phyloP scores from a whole-genome alignment of 2,329 filamentous ascomycete species.

The Apiospora marii region DNA sequence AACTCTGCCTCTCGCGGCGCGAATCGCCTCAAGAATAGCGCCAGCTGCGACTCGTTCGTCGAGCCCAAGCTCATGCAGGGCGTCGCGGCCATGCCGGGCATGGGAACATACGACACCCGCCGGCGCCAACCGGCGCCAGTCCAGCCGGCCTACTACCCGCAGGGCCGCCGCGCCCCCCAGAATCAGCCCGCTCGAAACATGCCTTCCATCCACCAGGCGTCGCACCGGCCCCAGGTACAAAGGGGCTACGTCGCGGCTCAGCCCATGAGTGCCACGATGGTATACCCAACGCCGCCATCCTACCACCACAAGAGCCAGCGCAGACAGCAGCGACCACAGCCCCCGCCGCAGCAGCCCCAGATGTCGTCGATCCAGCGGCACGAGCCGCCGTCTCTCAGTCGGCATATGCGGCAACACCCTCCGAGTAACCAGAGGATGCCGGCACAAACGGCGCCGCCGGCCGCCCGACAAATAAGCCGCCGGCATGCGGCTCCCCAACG shows the following conservation, averaged over 20 bases:
- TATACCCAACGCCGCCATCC: neutral
- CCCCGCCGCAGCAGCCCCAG: neutral
- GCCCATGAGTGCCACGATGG: constrained; percentile 21
- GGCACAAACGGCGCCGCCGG: neutral
- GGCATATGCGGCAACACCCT: neutral
- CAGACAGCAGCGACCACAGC: neutral
- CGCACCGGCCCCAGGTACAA: neutral
- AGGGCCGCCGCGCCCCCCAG: neutral
- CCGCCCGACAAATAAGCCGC: neutral
- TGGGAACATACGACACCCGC: constrained; percentile 32
- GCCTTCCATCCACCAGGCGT: neutral
- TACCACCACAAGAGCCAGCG: neutral
- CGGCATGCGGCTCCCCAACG: constrained; percentile 14
- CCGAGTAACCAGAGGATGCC: neutral
- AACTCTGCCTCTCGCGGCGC: neutral
- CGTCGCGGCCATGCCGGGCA: constrained; percentile 33
- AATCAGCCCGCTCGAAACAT: neutral
- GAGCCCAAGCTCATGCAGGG: constrained; percentile 31
- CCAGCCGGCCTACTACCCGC: constrained; percentile 12
- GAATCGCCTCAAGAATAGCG: neutral
- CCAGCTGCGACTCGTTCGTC: constrained; percentile 32
- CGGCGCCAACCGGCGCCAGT: neutral
- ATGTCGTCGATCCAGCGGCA: neutral
- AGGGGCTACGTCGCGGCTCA: constrained; percentile 8
- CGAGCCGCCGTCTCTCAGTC: neutral